Evolutionary conservation across 2,329 filamentous ascomycete genomes (phyloP), one percentile per base, ranked within the genome.

Genomic region (Bipolaris sorokiniana): DNA sequence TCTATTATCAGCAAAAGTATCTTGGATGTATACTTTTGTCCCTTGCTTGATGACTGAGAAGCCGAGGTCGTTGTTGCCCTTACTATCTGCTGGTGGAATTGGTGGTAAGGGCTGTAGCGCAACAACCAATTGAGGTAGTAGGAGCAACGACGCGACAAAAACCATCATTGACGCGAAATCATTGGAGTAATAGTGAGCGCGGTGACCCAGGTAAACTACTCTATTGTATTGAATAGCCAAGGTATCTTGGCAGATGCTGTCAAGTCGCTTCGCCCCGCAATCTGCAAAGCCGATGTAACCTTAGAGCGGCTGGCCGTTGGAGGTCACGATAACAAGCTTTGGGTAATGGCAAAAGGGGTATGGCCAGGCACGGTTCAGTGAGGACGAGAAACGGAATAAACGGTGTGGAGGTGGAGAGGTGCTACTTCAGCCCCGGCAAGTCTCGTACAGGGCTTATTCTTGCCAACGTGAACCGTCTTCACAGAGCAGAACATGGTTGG

Each of bases 21-120:
- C 58, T 3, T 79, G 67, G 9, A 84, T 76, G 54, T 80, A 84
- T 28, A 82, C 76, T 3, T 66, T 76, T 41, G 65, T 69, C 9
- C 66, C 53, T 2, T 56, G 50, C 11, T 65, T 51, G 22, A 23
- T 48, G 26, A 71, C 48, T 7, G 64, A 66, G 60, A 76, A 76
- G 4, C 66, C 64, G 6, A 41, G 36, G n/a, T 53, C 46, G 2
- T 58, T 52, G 3, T 49, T 34, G 40, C 58, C 66, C 18, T 44
- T 58, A n/a, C n/a, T n/a, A 15, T 56, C 55, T 5, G 48, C 61
- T 63, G 66, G 74, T 62, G 70, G 54, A 1, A 76, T 68, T 1
- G 78, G 78, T 13, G 78, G 78, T 7, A 81, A 70, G 38, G 68
- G 68, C 58, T 81, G 77, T 40, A 79, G 58, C 15, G 74, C 77